phyloP scores from a whole-genome alignment of 306 rosid species.

The Fragaria vesca region DNA sequence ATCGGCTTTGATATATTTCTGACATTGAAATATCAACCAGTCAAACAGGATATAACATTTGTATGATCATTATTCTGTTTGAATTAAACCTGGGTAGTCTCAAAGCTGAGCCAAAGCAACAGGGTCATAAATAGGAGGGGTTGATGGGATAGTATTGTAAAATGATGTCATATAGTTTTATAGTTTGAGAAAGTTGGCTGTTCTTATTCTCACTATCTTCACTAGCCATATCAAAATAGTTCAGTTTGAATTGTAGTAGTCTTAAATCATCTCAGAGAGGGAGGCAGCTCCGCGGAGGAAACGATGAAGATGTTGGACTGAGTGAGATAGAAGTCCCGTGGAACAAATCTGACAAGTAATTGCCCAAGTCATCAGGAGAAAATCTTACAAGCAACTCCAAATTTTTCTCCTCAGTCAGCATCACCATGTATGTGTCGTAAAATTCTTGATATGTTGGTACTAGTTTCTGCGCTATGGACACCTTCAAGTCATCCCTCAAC shows the following conservation, averaged over 20 bases:
- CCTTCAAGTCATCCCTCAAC: slow-evolving; percentile 44
- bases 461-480: slow-evolving; percentile 41
- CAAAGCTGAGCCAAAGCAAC: not conserved
- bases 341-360: slow-evolving; percentile 54
- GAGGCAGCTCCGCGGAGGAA: slow-evolving; percentile 13
- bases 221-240: slow-evolving; percentile 2
- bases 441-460: slow-evolving; percentile 37
- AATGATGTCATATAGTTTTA: slow-evolving; percentile 11
- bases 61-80: not conserved
- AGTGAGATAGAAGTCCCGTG: slow-evolving; percentile 35
- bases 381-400: slow-evolving; percentile 25
- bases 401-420: slow-evolving; percentile 28
- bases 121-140: not conserved
- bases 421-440: slow-evolving; percentile 17
- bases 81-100: not conserved
- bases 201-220: not conserved
- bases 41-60: not conserved
- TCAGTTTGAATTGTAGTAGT: not conserved
- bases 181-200: not conserved
- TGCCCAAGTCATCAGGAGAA: slow-evolving; percentile 53
- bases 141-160: not conserved
- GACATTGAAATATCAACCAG: not conserved
- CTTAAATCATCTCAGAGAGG: not conserved
- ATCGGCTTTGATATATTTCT: not conserved
- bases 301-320: slow-evolving; percentile 17